Evolutionary conservation across 208 protist species (phyloP).

Genomic region (Crithidia brevicula): DNA sequence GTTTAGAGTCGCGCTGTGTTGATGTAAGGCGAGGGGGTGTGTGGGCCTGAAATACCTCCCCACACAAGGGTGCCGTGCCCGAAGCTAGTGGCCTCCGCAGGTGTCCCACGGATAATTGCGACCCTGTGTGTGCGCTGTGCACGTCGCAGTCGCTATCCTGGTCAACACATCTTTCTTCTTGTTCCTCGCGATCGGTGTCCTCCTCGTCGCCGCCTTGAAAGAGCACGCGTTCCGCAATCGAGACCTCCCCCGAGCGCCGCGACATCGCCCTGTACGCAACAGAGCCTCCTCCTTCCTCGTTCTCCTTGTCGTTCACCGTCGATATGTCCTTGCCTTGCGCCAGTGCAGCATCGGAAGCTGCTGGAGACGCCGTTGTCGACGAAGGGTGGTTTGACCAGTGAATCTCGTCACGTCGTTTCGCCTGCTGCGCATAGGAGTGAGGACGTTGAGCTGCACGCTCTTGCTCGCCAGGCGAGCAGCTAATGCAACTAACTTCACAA

Average conservation of each 20-base stretch:
- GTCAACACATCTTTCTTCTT: background rate
- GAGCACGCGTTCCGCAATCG: constrained; percentile 21
- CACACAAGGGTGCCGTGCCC: background rate
- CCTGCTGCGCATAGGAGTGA: background rate
- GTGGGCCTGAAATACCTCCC: background rate
- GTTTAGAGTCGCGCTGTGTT: background rate
- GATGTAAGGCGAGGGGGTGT: background rate
- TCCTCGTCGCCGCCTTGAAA: constrained; percentile 16
- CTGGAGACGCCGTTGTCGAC: too few species aligned
- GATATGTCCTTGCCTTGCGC: background rate
- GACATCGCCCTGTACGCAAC: background rate
- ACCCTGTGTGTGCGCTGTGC: too few species aligned
- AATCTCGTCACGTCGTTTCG: background rate
- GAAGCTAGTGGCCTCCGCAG: background rate
- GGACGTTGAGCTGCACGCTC: too few species aligned
- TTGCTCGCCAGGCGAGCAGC: background rate
- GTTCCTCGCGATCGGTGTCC: constrained; percentile 1
- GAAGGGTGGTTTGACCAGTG: too few species aligned
- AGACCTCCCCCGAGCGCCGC: background rate
- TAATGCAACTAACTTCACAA: constrained; percentile 6
- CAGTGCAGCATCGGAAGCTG: too few species aligned
- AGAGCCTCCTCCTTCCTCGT: too few species aligned
- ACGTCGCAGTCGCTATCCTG: too few species aligned
- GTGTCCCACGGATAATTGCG: too few species aligned
- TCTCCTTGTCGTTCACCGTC: background rate